Percentiles rank a stretch among this genome's conserved stretches.
Evolutionary conservation across 2,329 filamentous ascomycete genomes (phyloP).

Genomic region (Ustulina deusta): DNA sequence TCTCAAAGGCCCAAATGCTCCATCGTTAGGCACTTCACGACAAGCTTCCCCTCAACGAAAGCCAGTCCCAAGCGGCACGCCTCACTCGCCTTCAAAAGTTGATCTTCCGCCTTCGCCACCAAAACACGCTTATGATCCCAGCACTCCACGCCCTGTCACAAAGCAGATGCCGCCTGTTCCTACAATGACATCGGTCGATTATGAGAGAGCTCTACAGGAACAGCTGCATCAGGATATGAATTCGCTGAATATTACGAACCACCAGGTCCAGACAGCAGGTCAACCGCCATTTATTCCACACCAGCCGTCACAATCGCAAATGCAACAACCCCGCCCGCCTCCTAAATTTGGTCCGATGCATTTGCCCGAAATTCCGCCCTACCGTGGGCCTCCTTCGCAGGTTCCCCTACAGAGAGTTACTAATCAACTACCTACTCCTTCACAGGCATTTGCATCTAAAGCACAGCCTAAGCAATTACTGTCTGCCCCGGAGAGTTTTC

Average conservation of each 20-base stretch:
- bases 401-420: slow-evolving; percentile 40
- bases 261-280: slow-evolving; percentile 39
- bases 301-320: slow-evolving; percentile 52
- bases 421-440: slow-evolving; percentile 49
- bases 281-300: slow-evolving; percentile 43
- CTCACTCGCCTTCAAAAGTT: slow-evolving; percentile 68
- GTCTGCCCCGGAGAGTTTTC: slow-evolving; percentile 63
- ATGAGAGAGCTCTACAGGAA: slow-evolving; percentile 70
- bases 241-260: slow-evolving; percentile 62
- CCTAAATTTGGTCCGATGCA: slow-evolving; percentile 58
- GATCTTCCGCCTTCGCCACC: slow-evolving; percentile 71
- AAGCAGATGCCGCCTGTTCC: slow-evolving; percentile 62
- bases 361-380: slow-evolving; percentile 68
- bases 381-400: slow-evolving; percentile 56
- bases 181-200: slow-evolving; percentile 66
- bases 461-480: slow-evolving; percentile 63
- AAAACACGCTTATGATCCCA: slow-evolving; percentile 57
- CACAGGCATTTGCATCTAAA: slow-evolving; percentile 66
- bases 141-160: slow-evolving; percentile 61
- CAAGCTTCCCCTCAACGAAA: slow-evolving; percentile 72
- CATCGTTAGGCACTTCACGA: slow-evolving; percentile 61
- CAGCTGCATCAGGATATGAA: slow-evolving; percentile 74
- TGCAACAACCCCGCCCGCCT: slow-evolving; percentile 54
- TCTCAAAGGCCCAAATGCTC: slow-evolving; percentile 62
- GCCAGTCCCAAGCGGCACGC: slow-evolving; percentile 57